phyloP scores from a whole-genome alignment of 805 yeast species.

The Candida namnaoensis region DNA sequence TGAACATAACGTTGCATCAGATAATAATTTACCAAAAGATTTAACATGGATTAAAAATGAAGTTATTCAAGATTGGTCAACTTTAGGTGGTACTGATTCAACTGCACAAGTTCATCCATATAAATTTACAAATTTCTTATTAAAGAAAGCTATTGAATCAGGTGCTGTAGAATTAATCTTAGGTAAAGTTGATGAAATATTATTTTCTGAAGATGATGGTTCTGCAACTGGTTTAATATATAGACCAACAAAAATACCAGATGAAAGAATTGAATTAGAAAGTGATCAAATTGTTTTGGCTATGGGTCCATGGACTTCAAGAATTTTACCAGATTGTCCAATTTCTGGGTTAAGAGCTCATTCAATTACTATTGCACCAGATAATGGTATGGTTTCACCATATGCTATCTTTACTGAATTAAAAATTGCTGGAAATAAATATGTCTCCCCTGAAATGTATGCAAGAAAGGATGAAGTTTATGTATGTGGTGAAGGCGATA shows the following conservation, averaged over 20 bases:
- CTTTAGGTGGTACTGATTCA: conserved; percentile 74
- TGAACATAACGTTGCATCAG: conserved; percentile 9
- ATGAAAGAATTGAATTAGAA: conserved; percentile 34
- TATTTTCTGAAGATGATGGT: conserved; percentile 53
- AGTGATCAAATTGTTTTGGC: conserved; percentile 80
- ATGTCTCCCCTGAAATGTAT: conserved; percentile 88
- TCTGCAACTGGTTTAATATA: conserved; percentile 69
- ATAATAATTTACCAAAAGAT: conserved; percentile 42
- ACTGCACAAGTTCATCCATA: conserved; percentile 98
- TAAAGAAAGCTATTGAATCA: conserved; percentile 71
- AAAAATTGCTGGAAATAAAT: conserved; percentile 53
- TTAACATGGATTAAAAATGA: conserved; percentile 70
- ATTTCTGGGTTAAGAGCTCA: conserved; percentile 92
- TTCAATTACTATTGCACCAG: conserved; percentile 84
- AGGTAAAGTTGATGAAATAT: conserved; percentile 73
- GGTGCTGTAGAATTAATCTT: conserved; percentile 79
- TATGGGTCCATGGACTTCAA: conserved; percentile 97
- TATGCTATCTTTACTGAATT: conserved; percentile 92
- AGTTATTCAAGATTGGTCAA: conserved; percentile 64
- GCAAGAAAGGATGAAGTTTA: conserved; percentile 94
- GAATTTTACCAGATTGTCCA: conserved; percentile 85
- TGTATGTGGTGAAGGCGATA: conserved; percentile 96
- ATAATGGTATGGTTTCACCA: conserved; percentile 71
- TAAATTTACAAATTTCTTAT: conserved; percentile 77
- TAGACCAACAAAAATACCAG: conserved; percentile 23